These are phyloP conservation scores for Miscanthus lutarioriparius DNA, from an alignment of 176 grass and related monocot genomes.

Conservation along the genomic window DNA sequence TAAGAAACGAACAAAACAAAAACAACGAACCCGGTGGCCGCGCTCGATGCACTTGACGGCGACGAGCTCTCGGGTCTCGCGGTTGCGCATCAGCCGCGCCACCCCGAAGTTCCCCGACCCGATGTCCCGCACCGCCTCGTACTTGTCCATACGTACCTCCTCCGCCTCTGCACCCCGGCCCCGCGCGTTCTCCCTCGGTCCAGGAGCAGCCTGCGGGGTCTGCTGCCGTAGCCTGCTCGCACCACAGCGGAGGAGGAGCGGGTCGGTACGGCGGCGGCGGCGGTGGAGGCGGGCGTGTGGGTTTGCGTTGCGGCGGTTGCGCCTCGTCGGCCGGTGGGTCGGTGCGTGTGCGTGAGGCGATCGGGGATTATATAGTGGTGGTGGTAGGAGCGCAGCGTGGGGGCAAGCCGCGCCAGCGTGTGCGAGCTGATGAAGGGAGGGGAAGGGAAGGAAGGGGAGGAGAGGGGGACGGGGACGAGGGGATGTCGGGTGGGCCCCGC, in stretches of 20 bases:
- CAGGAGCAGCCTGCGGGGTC: neutral
- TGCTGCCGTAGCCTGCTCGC: conserved; percentile 1
- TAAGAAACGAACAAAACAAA: neutral
- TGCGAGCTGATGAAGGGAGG: neutral
- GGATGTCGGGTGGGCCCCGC: conserved; percentile 35
- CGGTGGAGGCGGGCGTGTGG: neutral
- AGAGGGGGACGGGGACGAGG: neutral
- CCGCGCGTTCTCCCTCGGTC: neutral
- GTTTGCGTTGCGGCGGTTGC: conserved; percentile 18
- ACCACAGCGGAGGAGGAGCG: neutral
- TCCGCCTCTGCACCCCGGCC: neutral
- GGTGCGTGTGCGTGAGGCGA: conserved; percentile 39
- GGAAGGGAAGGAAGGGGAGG: neutral
- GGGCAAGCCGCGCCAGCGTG: conserved; percentile 15
- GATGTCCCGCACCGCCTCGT: conserved; percentile 86
- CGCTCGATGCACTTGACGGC: conserved; percentile 94
- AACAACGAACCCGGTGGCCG: conserved; percentile 59
- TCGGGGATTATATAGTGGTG: conserved; percentile 45
- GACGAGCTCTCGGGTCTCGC: conserved; percentile 83
- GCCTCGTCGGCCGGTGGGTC: conserved; percentile 21
- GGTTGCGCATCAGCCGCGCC: conserved; percentile 80
- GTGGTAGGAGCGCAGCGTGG: conserved; percentile 17
- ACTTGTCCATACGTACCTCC: conserved; percentile 65
- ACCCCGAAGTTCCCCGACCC: conserved; percentile 94
- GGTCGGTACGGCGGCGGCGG: neutral